Evolutionary conservation across 805 yeast genomes (phyloP), one percentile per base, ranked within the genome.

Genomic region (Saccharomyces eubayanus): DNA sequence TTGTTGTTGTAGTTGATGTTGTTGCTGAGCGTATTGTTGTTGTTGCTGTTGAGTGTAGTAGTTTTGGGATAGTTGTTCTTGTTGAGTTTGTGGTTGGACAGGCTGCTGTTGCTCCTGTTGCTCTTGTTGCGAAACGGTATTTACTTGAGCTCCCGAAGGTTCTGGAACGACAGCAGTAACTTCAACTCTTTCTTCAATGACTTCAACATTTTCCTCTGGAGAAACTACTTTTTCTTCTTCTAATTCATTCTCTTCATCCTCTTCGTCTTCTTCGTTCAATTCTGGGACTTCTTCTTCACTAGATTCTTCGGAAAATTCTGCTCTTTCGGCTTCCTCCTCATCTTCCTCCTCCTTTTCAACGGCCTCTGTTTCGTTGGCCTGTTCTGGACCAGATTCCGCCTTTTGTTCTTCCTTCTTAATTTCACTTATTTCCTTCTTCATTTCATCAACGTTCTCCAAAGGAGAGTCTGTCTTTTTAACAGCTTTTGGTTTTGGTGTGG

Each of bases 401-500:
- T 55, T 48, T 72, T 70, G 55, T 66, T 60, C 57, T 68, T 57
- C 62, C 16, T 28, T 47, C 46, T 58, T 47, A 20, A 61, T 54
- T 41, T 57, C 62, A 61, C 73, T 53, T 30, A 65, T 68, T 69
- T 54, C 78, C 60, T 62, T 71, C 75, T 67, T 76, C 55, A 68
- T 54, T 24, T 57, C 61, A 36, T 58, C 61, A 6, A 68, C 63
- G 47, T 67, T 59, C 14, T 64, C 62, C 43, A 68, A 55, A 20
- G 70, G 64, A 40, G 66, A 55, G 49, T 55, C 61, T 6, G 28
- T 69, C 63, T 62, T 62, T 36, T 68, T 65, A 31, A 67, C 68
- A 46, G 63, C 57, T 52, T 64, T 69, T 40, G 74, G 68, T 63
- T 77, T 76, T 47, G 89, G 84, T 53, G 81, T 72, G 51, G 84